Evolutionary conservation across 192 early-diverging fungal genomes (phyloP), one percentile per base, ranked within the genome.

Genomic region (Coemansia sp.): DNA sequence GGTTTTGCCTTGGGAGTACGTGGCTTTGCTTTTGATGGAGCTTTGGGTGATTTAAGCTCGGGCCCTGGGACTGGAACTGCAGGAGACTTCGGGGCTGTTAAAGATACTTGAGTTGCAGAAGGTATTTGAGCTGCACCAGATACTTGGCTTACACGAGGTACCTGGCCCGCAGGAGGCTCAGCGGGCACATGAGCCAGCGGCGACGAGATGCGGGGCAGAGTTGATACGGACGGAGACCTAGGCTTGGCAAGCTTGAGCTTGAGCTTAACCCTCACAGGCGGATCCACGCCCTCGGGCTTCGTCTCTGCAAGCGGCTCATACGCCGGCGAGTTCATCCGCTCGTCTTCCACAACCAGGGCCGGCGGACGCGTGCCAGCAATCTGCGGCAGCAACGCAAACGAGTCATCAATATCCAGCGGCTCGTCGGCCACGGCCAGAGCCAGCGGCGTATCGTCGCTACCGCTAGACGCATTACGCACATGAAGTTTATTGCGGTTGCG

Each of bases 361-460:
- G 77, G 77, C 1, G 77, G 77, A 1, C 71, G 60, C 10, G 72
- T 74, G 12, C 77, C 77, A 4, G 71, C 72, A 51, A 70, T 71
- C 26, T 55, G 37, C 20, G 75, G 63, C 41, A 35, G 9, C 38
- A 68, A 43, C 43, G 43, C 47, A 32, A 58, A 63, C 32, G 20
- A 48, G n/a, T 38, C 62, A 13, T 26, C 53, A 16, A 54, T 54
- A 26, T 54, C 53, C 53, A 54, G 24, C n/a, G n/a, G 27, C 53
- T 54, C 53, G 27, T 54, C 53, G 26, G 24, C 29, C 23, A 54
- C 26, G 9, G 61, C 37, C 23, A 71, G 60, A 9, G 64, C 71
- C 47, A 80, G 38, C 57, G 77, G 77, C 64, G 63, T 69, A 26
- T 80, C 77, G 61, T 80, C 77, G 68, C 70, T 73, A 23, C 74